Evolutionary conservation across 805 yeast genomes (phyloP), one percentile per base, ranked within the genome.

Genomic region (Candida quercuum): DNA sequence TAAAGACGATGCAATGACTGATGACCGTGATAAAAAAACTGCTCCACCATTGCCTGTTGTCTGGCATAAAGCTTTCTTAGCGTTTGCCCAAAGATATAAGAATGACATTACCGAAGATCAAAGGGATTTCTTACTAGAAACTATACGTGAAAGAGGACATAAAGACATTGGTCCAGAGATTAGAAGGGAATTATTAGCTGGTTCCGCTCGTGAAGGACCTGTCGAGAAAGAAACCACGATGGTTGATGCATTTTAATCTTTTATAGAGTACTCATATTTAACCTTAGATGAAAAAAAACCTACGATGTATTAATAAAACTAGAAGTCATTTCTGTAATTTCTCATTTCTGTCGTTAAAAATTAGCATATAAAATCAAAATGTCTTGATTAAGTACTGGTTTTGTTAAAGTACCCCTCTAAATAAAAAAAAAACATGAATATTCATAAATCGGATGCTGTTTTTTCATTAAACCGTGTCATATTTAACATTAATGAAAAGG

Each of bases 31-130:
- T 39, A 63, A 63, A 15, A 61, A 68, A 35, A 56, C 48, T n/a
- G 51, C 47, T 10, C 78, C 82, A 19, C 74, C 74, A 35, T 71
- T 93, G 56, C 98, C 99, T 7, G 85, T 93, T 14, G 91, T 91
- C 26, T 93, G 99, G 98, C 98, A 94, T 60, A 95, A 91, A 60
- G 91, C 97, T 3, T 84, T 93, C 56, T 70, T 93, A 40, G 82
- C 93, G 2, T 93, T 93, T 67, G 95, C 97, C 25, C 97, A 89
- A 66, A 74, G 96, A 47, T 93, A 93, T 60, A 93, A 91, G 61
- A 91, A 93, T 57, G 99, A 93, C 69, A 86, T 93, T 41, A 93
- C 99, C n/a, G 96, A 87, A 52, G 99, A 93, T 59, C 99, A 93
- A 69, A 76, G 96, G 59, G 99, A 93, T 52, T 87, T 91, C 62